These are phyloP conservation scores for Brasilioporus rufonigricans DNA, from an alignment of 768 basidiomycete species.

Conservation along the genomic window DNA sequence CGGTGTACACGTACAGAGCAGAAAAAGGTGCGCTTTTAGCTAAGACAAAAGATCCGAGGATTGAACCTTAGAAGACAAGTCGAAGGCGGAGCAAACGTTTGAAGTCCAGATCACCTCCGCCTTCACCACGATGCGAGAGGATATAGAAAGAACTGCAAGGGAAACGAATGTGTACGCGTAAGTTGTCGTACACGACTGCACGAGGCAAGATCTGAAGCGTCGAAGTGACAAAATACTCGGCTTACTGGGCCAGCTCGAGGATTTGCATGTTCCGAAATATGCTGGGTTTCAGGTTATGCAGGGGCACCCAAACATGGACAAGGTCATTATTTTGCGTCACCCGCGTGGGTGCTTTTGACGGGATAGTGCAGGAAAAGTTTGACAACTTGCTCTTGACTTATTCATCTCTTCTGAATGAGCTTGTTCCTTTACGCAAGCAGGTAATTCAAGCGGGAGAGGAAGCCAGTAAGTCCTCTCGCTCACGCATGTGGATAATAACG, in stretches of 20 bases:
- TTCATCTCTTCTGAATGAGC: slow-evolving; percentile 30
- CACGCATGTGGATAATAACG: not conserved
- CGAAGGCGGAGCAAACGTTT: slow-evolving; percentile 20
- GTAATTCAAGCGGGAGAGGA: slow-evolving; percentile 32
- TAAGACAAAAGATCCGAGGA: not conserved
- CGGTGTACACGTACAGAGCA: not conserved
- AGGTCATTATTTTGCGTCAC: slow-evolving; percentile 11
- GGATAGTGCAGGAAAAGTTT: slow-evolving; percentile 21
- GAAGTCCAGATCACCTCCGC: slow-evolving; percentile 16
- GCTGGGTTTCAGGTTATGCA: slow-evolving; percentile 4
- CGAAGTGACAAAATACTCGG: slow-evolving; percentile 20
- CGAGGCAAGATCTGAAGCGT: not conserved
- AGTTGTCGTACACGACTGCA: slow-evolving; percentile 4
- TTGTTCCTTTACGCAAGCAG: slow-evolving; percentile 31
- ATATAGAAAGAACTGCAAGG: slow-evolving; percentile 6
- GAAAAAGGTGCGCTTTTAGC: slow-evolving; percentile 11
- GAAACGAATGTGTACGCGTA: slow-evolving; percentile 32
- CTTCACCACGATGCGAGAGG: slow-evolving; percentile 16
- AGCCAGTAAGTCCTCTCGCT: slow-evolving; percentile 27
- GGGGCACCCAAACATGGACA: slow-evolving; percentile 7
- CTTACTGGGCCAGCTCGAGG: slow-evolving; percentile 23
- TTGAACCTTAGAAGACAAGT: slow-evolving; percentile 6
- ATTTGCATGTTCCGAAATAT: slow-evolving; percentile 17
- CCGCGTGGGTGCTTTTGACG: slow-evolving; percentile 3
- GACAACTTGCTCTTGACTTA: slow-evolving; percentile 20